These are phyloP conservation scores for Ceratobasidium sp. DNA, from an alignment of 1,284 basidiomycete genomes.

Conservation along the genomic window DNA sequence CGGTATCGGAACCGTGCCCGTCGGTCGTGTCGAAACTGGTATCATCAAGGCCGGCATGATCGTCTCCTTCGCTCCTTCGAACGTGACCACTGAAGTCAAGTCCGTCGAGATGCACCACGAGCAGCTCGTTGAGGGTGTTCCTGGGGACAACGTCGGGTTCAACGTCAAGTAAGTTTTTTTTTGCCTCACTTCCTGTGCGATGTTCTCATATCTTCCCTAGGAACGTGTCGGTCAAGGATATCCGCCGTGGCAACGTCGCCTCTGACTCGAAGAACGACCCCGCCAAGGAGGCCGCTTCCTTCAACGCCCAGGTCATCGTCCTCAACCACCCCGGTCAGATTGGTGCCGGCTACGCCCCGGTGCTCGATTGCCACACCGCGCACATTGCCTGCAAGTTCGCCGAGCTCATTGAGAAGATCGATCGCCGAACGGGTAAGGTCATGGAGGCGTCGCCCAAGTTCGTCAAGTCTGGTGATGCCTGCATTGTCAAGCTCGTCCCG, in stretches of 20 bases:
- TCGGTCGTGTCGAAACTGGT: slow-evolving; percentile 99
- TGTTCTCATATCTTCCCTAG: slow-evolving; percentile 60
- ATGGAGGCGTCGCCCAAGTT: slow-evolving; percentile 93
- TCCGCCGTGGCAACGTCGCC: slow-evolving; percentile 98
- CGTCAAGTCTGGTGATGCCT: slow-evolving; percentile 95
- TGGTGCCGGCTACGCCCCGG: slow-evolving; percentile 96
- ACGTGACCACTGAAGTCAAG: slow-evolving; percentile 99
- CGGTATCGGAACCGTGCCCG: slow-evolving; percentile 99
- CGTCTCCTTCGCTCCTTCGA: slow-evolving; percentile 95
- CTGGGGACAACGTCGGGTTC: slow-evolving; percentile 99
- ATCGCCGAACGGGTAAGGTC: slow-evolving; percentile 95
- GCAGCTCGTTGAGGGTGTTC: slow-evolving; percentile 93
- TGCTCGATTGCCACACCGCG: slow-evolving; percentile 99
- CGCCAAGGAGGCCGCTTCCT: slow-evolving; percentile 98
- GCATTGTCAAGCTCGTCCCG: slow-evolving; percentile 97
- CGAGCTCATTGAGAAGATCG: slow-evolving; percentile 98
- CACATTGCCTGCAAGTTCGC: slow-evolving; percentile 99
- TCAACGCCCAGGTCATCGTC: slow-evolving; percentile 99
- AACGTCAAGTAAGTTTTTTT: slow-evolving; percentile 82
- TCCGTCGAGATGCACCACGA: slow-evolving; percentile 99
- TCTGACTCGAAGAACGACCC: slow-evolving; percentile 99
- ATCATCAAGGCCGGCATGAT: slow-evolving; percentile 99
- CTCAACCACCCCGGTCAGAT: slow-evolving; percentile 99
- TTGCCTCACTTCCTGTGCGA: slow-evolving; percentile 25
- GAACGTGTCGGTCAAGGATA: slow-evolving; percentile 99